Conservation (phyloP, 2,329 filamentous ascomycete genomes). For the Dactylellina leptospora region DNA sequence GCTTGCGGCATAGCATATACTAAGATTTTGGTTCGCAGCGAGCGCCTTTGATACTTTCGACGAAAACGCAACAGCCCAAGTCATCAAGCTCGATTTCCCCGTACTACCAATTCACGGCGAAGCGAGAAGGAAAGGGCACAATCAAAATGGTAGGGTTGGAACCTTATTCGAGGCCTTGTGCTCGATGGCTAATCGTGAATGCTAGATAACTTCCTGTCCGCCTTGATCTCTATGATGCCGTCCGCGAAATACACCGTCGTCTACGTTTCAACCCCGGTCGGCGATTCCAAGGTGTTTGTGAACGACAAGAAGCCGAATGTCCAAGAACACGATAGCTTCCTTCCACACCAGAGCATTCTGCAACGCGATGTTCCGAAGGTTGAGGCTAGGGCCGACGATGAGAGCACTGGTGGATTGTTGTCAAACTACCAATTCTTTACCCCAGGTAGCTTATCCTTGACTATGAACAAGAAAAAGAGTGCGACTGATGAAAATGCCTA, state of each 20-base stretch:
- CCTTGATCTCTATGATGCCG: conserved; percentile 55
- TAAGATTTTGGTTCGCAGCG: conserved; percentile 15
- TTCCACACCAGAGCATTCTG: conserved; percentile 30
- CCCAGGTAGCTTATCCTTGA: conserved; percentile 70
- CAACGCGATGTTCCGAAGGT: conserved; percentile 11
- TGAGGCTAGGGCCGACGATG: conserved; percentile 12
- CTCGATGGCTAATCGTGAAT: neutral
- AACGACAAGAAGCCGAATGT: conserved; percentile 30
- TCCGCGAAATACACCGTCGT: conserved; percentile 55
- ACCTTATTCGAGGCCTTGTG: neutral
- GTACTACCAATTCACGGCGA: conserved; percentile 39
- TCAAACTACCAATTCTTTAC: conserved; percentile 95
- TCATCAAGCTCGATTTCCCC: conserved; percentile 50
- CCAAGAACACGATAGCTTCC: conserved; percentile 38
- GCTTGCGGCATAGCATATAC: no score
- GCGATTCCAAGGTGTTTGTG: conserved; percentile 29
- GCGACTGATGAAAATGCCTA: neutral
- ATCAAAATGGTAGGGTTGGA: conserved; percentile 39
- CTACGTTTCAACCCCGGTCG: conserved; percentile 56
- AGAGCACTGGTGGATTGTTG: conserved; percentile 67
- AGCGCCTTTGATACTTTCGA: conserved; percentile 55
- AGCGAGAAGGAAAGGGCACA: conserved; percentile 40
- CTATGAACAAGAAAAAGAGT: neutral
- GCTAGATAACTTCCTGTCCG: conserved; percentile 56
- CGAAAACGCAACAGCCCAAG: conserved; percentile 51